phyloP scores from a whole-genome alignment of 1,139 yeast genomes.

The Kodamaea anthophila region DNA sequence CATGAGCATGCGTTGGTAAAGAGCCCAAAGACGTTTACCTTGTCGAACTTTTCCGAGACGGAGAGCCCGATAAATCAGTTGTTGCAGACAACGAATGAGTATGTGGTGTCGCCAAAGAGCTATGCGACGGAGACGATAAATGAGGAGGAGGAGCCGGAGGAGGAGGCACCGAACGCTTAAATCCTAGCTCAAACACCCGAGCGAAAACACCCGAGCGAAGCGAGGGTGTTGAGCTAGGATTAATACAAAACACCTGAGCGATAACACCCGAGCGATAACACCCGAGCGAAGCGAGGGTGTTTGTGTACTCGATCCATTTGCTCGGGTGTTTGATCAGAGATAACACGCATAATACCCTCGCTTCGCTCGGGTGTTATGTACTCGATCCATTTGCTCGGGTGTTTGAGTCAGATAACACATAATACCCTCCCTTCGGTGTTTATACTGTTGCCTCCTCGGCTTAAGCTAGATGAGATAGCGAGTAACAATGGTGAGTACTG shows the following conservation, averaged over 20 bases:
- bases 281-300: neutral
- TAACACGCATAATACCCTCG: too few relatives aligned
- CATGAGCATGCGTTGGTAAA: slow-evolving; percentile 23
- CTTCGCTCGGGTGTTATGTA: too few relatives aligned
- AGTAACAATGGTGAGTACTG: too few relatives aligned
- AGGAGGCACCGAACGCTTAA: slow-evolving; percentile 7
- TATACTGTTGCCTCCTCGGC: too few relatives aligned
- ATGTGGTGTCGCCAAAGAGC: slow-evolving; percentile 3
- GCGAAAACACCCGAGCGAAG: neutral
- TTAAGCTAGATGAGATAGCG: too few relatives aligned
- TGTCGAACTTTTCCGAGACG: slow-evolving; percentile 32
- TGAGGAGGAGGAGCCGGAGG: slow-evolving; percentile 39
- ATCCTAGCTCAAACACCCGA: neutral
- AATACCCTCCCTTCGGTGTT: too few relatives aligned
- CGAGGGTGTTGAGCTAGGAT: too few relatives aligned
- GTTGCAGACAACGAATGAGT: slow-evolving; percentile 18
- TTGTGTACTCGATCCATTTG: too few relatives aligned
- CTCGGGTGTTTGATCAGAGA: too few relatives aligned
- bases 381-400: too few relatives aligned
- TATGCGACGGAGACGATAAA: slow-evolving; percentile 30
- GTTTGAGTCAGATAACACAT: too few relatives aligned
- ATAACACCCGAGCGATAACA: neutral
- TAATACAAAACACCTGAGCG: too few relatives aligned
- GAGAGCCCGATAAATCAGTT: slow-evolving; percentile 38
- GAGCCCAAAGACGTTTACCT: slow-evolving; percentile 40